Evolutionary conservation across 345 rosid genomes (phyloP).

Genomic region (Eucalyptus decipiens): DNA sequence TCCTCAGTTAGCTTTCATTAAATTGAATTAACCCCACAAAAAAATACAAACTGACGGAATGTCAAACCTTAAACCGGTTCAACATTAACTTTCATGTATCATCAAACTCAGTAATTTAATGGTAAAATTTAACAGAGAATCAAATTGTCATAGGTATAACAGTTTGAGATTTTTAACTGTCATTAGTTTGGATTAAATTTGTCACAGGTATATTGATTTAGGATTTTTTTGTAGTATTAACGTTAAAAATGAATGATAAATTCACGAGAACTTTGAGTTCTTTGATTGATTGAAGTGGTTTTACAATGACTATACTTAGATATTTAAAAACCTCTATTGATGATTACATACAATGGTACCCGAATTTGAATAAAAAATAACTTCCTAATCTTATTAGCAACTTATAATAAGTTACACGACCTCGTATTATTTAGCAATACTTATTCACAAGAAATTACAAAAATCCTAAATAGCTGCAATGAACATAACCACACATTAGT

Average conservation of each 20-base stretch:
- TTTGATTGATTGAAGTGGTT: not conserved
- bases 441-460: not conserved
- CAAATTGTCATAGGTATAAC: no score
- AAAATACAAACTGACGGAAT: accelerated
- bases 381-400: not conserved
- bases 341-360: not conserved
- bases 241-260: not conserved
- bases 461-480: not conserved
- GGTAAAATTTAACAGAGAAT: no score
- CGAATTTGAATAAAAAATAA: not conserved
- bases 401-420: not conserved
- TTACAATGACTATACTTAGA: not conserved
- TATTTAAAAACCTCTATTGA: not conserved
- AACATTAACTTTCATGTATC: accelerated
- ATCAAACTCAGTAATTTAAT: no score
- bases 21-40: no score
- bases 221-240: no score
- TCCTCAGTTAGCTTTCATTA: no score
- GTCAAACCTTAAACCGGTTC: no score
- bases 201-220: accelerated
- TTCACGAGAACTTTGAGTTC: not conserved
- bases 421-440: not conserved
- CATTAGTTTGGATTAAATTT: no score
- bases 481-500: not conserved
- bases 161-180: no score